Base-by-base conservation (phyloP, 106 monocot species). In the Alisma plantagoaquatica region DNA sequence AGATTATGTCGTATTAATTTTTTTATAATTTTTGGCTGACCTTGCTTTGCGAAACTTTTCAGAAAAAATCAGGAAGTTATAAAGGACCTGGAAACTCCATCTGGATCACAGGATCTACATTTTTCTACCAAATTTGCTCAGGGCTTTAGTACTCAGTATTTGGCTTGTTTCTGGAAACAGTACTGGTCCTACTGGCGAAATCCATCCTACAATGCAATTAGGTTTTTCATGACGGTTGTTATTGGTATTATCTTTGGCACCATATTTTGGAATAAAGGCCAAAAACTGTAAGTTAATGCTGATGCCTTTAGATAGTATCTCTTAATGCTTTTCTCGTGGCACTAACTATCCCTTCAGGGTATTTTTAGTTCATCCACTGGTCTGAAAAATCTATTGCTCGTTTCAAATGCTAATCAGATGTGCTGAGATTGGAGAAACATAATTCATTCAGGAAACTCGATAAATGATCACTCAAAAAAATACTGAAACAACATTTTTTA, bases 131-230 rank as follows among this genome's bases (percentile, higher is more conserved):
- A 73, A 30, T 89, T 81, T 45, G 38, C 84, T 2, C 88, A 78
- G 49, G 68, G 46, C 21, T 96, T 89, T 21, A 24, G 1, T 29
- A 64, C 29, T 50, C 96, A 96, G 46, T 84, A 53, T 52, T 56
- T 53, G 18, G 88, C 84, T 33, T 89, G 84, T 44, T 74, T 84
- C 31, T 96, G 96, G 96, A 89, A 96, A 46, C 96, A 96, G 25
- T 57, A 81, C 57, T 78, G 70, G 81, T 96, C 96, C 28, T 96
- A 88, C 57, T 96, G 96, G 96, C 81, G 81, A 44, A 76, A 96
- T 45, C 84, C 89, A 43, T 63, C 68, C 31, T 89, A 96, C 46
- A 96, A 89, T 63, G 70, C 71, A n/a, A 54, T 71, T 32, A 69
- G 96, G 15, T 73, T 76, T 48, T 65, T 75, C 58, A 63, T 63